phyloP scores from a whole-genome alignment of 1,139 yeast genomes.

The Fermentozyma sake region DNA sequence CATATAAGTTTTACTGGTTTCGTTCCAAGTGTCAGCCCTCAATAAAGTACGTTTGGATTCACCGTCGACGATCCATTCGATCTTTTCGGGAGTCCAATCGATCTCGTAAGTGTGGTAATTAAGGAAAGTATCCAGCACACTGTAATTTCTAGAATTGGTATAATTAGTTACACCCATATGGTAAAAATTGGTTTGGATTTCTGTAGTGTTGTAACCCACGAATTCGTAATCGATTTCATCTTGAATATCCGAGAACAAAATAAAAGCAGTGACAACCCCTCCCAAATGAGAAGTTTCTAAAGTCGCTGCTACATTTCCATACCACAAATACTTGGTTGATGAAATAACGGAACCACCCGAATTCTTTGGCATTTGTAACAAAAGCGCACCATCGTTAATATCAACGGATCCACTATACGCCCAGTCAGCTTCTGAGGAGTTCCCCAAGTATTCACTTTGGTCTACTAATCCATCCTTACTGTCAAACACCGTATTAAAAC shows the following conservation, averaged over 20 bases:
- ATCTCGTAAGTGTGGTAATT: slow-evolving; percentile 73
- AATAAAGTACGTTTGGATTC: slow-evolving; percentile 60
- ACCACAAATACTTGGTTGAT: slow-evolving; percentile 79
- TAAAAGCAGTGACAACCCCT: slow-evolving; percentile 87
- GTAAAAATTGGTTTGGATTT: slow-evolving; percentile 75
- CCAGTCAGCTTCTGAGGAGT: slow-evolving; percentile 66
- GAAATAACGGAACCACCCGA: slow-evolving; percentile 81
- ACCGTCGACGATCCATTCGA: slow-evolving; percentile 77
- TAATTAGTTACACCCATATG: slow-evolving; percentile 70
- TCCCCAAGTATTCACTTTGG: slow-evolving; percentile 58
- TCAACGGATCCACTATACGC: slow-evolving; percentile 66
- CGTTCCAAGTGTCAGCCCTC: slow-evolving; percentile 64
- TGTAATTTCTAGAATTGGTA: slow-evolving; percentile 48
- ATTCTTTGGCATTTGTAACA: slow-evolving; percentile 73
- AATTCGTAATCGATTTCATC: slow-evolving; percentile 91
- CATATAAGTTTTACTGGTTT: slow-evolving; percentile 51
- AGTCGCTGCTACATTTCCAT: slow-evolving; percentile 70
- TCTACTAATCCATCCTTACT: slow-evolving; percentile 25
- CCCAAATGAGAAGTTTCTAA: slow-evolving; percentile 68
- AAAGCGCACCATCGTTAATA: slow-evolving; percentile 49
- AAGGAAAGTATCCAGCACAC: slow-evolving; percentile 51
- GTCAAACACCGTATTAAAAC: slow-evolving; percentile 33
- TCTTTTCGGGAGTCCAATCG: slow-evolving; percentile 76
- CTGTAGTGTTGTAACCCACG: slow-evolving; percentile 65
- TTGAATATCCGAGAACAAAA: slow-evolving; percentile 76